Evolutionary conservation across 192 early-diverging fungal species (phyloP), one percentile per base, ranked within the genome.

Genomic region (Oehlia diaphana): DNA sequence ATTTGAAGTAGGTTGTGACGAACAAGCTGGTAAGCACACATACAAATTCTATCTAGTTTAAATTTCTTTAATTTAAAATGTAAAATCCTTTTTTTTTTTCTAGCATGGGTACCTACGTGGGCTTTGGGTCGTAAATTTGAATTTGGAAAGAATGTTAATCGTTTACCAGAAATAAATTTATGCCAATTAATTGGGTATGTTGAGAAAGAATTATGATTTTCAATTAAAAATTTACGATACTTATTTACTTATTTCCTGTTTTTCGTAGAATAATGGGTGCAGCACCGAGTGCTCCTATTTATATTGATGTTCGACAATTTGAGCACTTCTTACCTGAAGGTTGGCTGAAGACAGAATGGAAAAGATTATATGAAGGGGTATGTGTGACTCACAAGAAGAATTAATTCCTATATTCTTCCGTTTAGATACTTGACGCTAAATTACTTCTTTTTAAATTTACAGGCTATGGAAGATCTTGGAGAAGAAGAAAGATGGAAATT

Each of bases 91-190:
- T 28, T 0, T 44, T 16, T 44, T 10, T 4, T 62, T 4, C 6
- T 83, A 82, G 91, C 90, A 14, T 96, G 92, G 92, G 81, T 95
- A 13, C 93, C 95, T 10, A 90, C 89, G 6, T 96, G 92, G 92
- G 85, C 91, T 31, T 92, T 95, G 82, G 95, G 95, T 42, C 83
- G 95, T 31, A 88, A 83, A 6, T 95, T 95, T 83, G 85, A 86
- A 16, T 79, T 84, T 26, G 93, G 93, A 35, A 88, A 87, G 39
- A 89, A 84, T 64, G 69, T 90, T n/a, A 87, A 90, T 16, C 85
- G 82, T 47, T 37, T 88, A 16, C 93, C 93, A 23, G 95, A 96
- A 84, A 88, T 87, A 16, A 89, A 89, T 68, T 81, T 94, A 64
- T 87, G 90, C 4, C 87, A 90, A 63, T 83, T 93, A 42, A 77